Conservation (phyloP, 805 yeast genomes). For the Candida patagonica region DNA sequence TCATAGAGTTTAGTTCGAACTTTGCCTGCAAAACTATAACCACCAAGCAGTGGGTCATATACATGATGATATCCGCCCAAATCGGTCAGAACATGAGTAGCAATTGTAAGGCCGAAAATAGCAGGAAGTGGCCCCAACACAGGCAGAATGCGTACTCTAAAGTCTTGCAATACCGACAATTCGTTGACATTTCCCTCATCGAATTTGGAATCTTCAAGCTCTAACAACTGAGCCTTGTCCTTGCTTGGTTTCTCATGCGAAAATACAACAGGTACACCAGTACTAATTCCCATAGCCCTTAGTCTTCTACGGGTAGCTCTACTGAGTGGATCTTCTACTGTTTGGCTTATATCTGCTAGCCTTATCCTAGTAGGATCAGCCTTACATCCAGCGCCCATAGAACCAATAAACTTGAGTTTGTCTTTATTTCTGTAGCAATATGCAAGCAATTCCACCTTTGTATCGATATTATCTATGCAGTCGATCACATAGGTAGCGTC, state of each 20-base stretch:
- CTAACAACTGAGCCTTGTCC: constrained; percentile 77
- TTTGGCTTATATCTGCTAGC: constrained; percentile 76
- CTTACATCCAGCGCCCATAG: constrained; percentile 97
- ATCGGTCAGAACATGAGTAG: constrained; percentile 69
- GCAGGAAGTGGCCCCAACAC: constrained; percentile 97
- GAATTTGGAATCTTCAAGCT: constrained; percentile 73
- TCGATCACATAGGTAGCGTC: constrained; percentile 68
- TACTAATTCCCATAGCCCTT: constrained; percentile 64
- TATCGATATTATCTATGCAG: constrained; percentile 93
- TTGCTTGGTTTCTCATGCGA: constrained; percentile 97
- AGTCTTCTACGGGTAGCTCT: constrained; percentile 78
- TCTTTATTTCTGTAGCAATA: constrained; percentile 48
- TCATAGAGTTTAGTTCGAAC: constrained; percentile 72
- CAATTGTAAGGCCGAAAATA: constrained; percentile 84
- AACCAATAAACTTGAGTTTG: constrained; percentile 59
- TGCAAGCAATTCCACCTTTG: constrained; percentile 84
- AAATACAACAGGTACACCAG: constrained; percentile 78
- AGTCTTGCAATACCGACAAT: constrained; percentile 75
- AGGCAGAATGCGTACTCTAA: constrained; percentile 90
- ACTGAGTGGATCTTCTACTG: constrained; percentile 92
- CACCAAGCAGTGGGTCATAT: constrained; percentile 39
- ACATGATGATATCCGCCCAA: constrained; percentile 59
- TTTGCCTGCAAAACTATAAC: constrained; percentile 77
- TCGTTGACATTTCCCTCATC: constrained; percentile 79
- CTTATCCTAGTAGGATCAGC: constrained; percentile 90